Evolutionary conservation across 177 flowering plant species (phyloP), one percentile per base, ranked within the genome.

Genomic region (Telopea speciosissima): DNA sequence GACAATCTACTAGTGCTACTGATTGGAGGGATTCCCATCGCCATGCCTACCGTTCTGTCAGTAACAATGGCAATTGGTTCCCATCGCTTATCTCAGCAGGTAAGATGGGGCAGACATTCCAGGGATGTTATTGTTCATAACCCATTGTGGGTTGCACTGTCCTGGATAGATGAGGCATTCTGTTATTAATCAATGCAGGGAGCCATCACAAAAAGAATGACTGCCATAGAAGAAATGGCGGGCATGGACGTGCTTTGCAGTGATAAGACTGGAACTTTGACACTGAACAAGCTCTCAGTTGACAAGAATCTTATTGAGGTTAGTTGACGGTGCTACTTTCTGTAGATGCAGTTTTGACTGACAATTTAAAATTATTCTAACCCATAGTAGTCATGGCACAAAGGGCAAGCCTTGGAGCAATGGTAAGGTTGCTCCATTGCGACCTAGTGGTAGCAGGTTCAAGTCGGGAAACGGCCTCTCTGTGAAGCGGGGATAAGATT

Each of bases 231-330:
- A 78, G 97, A 91, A 76, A 91, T 91, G 97, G 94, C 97, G 0
- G 97, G 97, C 67, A 88, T 91, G 97, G 95, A 91, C 65, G 97
- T 91, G 60, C 95, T 91, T 66, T 91, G 97, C 85, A 91, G 97
- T 76, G 95, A 91, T 74, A 91, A 91, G 71, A 90, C 97, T 12
- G 95, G 97, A 71, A 91, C 97, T 63, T 72, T 89, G 25, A 91
- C 94, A 5, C 66, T 91, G 54, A 91, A 91, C 82, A 88, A 87
- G 77, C 94, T 91, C 17, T 80, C 89, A 17, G 97, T 91, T 45
- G 97, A 91, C 81, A 89, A 84, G 80, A 89, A 86, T 75, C 89
- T 91, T 36, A 74, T 91, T 74, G 97, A 91, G 90, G 97, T 87
- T 49, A 8, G 67, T 61, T 63, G 28, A 24, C 22, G 44, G 63